Conservation (phyloP, 495 filamentous ascomycete species). For the Podospora australis region DNA sequence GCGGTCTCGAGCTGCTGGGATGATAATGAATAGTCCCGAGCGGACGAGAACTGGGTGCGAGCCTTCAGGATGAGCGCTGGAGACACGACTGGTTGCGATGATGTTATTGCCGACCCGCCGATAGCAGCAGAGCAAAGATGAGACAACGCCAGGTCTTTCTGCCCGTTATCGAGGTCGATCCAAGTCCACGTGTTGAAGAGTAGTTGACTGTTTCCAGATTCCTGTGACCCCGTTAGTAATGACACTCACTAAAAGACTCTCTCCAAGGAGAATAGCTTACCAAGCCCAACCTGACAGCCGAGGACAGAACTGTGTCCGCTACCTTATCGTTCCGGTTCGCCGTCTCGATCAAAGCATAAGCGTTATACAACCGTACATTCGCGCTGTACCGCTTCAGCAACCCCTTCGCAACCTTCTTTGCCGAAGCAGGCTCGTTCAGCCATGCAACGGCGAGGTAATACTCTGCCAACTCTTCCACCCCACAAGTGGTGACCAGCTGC, state of each 20-base stretch:
- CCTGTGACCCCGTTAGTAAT: too few relatives aligned
- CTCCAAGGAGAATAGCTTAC: too few relatives aligned
- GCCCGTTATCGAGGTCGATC: slow-evolving; percentile 50
- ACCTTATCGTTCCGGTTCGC: slow-evolving; percentile 46
- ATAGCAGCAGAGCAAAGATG: slow-evolving; percentile 24
- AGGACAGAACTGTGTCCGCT: slow-evolving; percentile 59
- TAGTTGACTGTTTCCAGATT: slow-evolving; percentile 37
- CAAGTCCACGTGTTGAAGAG: slow-evolving; percentile 70
- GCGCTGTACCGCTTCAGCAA: slow-evolving; percentile 62
- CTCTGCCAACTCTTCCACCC: slow-evolving; percentile 54
- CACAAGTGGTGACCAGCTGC: slow-evolving; percentile 39
- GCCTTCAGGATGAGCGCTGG: slow-evolving; percentile 48
- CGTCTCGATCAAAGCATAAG: slow-evolving; percentile 68
- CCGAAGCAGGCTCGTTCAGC: slow-evolving; percentile 46
- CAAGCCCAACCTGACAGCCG: slow-evolving; percentile 36
- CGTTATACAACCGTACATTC: slow-evolving; percentile 66
- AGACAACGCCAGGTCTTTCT: slow-evolving; percentile 27
- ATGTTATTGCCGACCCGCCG: slow-evolving; percentile 20
- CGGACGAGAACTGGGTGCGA: slow-evolving; percentile 49
- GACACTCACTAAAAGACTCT: too few relatives aligned
- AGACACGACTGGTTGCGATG: slow-evolving; percentile 12
- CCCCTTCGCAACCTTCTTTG: slow-evolving; percentile 64
- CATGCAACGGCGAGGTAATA: slow-evolving; percentile 68
- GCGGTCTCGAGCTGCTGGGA: slow-evolving; percentile 38
- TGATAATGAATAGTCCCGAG: slow-evolving; percentile 51